Evolutionary conservation across 331 rosid genomes (phyloP), one percentile per base, ranked within the genome.

Genomic region (Malus hybrid): DNA sequence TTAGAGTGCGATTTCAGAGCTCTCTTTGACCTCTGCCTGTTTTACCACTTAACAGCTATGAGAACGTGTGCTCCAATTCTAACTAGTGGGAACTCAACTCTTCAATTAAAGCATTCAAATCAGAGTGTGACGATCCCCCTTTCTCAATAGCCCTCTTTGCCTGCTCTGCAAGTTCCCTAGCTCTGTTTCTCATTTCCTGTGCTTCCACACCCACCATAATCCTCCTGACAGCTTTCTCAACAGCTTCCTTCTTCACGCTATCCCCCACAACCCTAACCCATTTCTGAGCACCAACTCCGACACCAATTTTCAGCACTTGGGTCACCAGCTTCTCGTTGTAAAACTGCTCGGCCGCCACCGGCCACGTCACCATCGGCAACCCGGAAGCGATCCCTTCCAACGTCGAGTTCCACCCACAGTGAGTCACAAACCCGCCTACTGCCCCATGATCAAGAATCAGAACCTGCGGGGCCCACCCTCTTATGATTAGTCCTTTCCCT

Each of bases 381-480:
- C 87, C 82, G 7, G 84, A 77, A 15, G 68, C 5, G 1, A 77
- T 68, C 18, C 39, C 82, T 73, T 83, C 82, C 56, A 72, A 20
- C 1, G 33, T 18, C 0, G 84, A 80, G 50, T 83, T 83, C 87
- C 84, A 84, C 7, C 87, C 87, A 65, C 87, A 84, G 13, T 80
- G 80, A 5, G 80, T 77, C 75, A 84, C 75, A 70, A 84, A 84
- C 26, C 75, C 74, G 4, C 87, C 87, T 3, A 77, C 28, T 0
- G 84, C 82, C 26, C 63, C 6, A 5, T 77, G 84, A 13, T 73
- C 71, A 16, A 83, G 77, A 64, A 83, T 83, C 82, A 33, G 6
- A 24, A 80, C 29, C 13, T 83, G 84, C 2, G 84, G 84, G 0
- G 87, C 84, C 82, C 84, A 83, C 12, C 84, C 84, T 63, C 87